These are phyloP conservation scores for Hypoxylon sp. DNA, from an alignment of 2,329 filamentous ascomycete species.

Conservation along the genomic window DNA sequence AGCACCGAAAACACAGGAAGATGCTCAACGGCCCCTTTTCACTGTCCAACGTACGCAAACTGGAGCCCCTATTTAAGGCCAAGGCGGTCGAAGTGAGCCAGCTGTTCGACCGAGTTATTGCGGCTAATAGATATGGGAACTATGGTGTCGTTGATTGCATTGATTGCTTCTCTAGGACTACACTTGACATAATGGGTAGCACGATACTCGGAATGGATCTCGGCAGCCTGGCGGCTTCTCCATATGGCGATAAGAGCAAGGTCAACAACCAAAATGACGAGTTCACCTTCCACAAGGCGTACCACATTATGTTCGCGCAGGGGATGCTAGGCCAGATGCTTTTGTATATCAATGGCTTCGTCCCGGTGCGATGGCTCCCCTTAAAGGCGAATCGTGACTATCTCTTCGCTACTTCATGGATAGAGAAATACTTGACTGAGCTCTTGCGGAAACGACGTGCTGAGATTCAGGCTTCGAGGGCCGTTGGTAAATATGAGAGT, in stretches of 20 bases:
- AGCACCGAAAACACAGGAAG: slow-evolving; percentile 56
- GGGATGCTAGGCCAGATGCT: slow-evolving; percentile 24
- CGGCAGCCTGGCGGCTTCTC: slow-evolving; percentile 1
- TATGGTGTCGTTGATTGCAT: slow-evolving; percentile 30
- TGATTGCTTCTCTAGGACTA: slow-evolving; percentile 27
- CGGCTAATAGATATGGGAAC: not conserved
- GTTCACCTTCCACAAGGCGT: slow-evolving; percentile 37
- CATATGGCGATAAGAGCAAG: not conserved
- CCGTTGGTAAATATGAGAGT: slow-evolving; percentile 11
- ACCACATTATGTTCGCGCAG: slow-evolving; percentile 29
- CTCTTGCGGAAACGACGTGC: slow-evolving; percentile 13
- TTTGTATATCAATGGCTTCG: slow-evolving; percentile 28
- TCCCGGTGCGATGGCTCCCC: slow-evolving; percentile 34
- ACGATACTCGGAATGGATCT: slow-evolving; percentile 37
- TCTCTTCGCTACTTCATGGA: slow-evolving; percentile 31
- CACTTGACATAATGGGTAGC: slow-evolving; percentile 37
- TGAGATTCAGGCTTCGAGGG: not conserved
- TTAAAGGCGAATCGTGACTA: not conserved
- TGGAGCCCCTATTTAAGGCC: slow-evolving; percentile 55
- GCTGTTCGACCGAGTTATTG: slow-evolving; percentile 27
- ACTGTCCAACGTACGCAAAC: slow-evolving; percentile 51
- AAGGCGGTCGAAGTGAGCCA: slow-evolving; percentile 46
- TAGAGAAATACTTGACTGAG: slow-evolving; percentile 22
- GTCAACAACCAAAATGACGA: not conserved
- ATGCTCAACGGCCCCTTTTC: slow-evolving; percentile 55